phyloP scores from a whole-genome alignment of 257 asterid species.

The Nicotiana tomentosiformis region DNA sequence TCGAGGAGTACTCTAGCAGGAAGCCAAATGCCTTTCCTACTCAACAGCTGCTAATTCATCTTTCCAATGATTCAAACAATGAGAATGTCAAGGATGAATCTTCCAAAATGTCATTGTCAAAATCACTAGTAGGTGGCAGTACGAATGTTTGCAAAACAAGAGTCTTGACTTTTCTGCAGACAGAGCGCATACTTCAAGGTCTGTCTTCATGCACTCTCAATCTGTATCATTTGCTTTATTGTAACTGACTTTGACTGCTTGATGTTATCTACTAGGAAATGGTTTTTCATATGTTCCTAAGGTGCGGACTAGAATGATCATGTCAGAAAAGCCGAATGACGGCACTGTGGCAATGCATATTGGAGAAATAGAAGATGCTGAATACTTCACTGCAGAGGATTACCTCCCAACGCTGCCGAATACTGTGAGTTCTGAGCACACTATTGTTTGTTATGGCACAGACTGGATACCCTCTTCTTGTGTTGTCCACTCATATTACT shows the following conservation, averaged over 20 bases:
- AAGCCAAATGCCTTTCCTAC: slow-evolving; percentile 38
- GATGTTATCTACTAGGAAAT: slow-evolving; percentile 46
- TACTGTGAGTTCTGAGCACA: slow-evolving; percentile 55
- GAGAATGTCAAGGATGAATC: slow-evolving; percentile 68
- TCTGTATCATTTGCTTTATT: slow-evolving; percentile 1
- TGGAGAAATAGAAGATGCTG: slow-evolving; percentile 74
- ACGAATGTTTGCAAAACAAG: slow-evolving; percentile 73
- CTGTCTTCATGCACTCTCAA: slow-evolving; percentile 20
- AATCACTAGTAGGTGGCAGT: slow-evolving; percentile 74
- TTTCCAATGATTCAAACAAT: slow-evolving; percentile 54
- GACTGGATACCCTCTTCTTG: not conserved
- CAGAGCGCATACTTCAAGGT: slow-evolving; percentile 83
- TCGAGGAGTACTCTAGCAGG: slow-evolving; percentile 45
- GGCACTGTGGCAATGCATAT: slow-evolving; percentile 80
- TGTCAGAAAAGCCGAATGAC: slow-evolving; percentile 91
- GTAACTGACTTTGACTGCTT: slow-evolving; percentile 27
- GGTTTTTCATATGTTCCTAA: slow-evolving; percentile 49
- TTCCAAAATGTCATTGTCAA: slow-evolving; percentile 68
- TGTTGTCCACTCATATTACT: slow-evolving; percentile 11
- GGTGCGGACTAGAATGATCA: slow-evolving; percentile 65
- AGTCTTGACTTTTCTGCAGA: slow-evolving; percentile 50
- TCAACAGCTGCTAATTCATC: slow-evolving; percentile 36
- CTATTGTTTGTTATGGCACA: not conserved
- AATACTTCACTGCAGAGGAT: slow-evolving; percentile 68
- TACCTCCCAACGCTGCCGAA: slow-evolving; percentile 85